Evolutionary conservation across 768 basidiomycete species (phyloP).

Genomic region (Panellus pusillus): DNA sequence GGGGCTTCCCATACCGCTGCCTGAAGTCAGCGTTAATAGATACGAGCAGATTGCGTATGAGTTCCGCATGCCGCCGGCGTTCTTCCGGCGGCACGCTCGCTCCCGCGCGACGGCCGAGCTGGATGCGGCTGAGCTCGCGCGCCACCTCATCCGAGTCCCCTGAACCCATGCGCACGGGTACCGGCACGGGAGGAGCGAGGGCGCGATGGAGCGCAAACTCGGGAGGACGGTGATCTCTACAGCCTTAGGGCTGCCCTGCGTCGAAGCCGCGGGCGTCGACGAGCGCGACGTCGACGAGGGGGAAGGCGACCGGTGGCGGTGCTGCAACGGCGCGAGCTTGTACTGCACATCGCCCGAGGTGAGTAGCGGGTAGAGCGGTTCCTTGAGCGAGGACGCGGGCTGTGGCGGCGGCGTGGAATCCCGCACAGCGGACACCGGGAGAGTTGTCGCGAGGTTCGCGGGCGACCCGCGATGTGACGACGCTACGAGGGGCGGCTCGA

Average conservation of each 20-base stretch:
- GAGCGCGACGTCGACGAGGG: conserved; percentile 41
- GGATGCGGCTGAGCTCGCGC: conserved; percentile 50
- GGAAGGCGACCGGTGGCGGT: conserved; percentile 54
- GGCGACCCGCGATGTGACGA: conserved; percentile 40
- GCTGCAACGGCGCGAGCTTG: conserved; percentile 63
- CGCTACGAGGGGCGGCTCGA: conserved; percentile 45
- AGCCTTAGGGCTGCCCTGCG: conserved; percentile 41
- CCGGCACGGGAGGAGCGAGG: conserved; percentile 14
- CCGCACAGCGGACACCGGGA: background rate
- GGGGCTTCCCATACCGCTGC: conserved; percentile 36
- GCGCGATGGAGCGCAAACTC: conserved; percentile 42
- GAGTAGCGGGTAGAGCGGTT: conserved; percentile 61
- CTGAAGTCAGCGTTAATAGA: conserved; percentile 66
- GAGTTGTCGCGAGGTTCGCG: conserved; percentile 32
- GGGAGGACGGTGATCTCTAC: conserved; percentile 43
- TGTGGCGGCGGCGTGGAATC: conserved; percentile 17
- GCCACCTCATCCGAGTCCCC: conserved; percentile 49
- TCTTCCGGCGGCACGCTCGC: conserved; percentile 41
- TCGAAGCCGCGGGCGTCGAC: conserved; percentile 39
- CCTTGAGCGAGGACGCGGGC: conserved; percentile 30
- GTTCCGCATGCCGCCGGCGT: conserved; percentile 61
- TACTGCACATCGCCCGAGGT: conserved; percentile 61
- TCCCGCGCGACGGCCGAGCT: conserved; percentile 40
- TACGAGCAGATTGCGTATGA: conserved; percentile 68
- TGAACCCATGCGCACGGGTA: conserved; percentile 20